Percentiles rank a stretch among this genome's conserved stretches.
These are phyloP conservation scores for Vigna radiata DNA, from an alignment of 306 rosid genomes.

Conservation along the genomic window DNA sequence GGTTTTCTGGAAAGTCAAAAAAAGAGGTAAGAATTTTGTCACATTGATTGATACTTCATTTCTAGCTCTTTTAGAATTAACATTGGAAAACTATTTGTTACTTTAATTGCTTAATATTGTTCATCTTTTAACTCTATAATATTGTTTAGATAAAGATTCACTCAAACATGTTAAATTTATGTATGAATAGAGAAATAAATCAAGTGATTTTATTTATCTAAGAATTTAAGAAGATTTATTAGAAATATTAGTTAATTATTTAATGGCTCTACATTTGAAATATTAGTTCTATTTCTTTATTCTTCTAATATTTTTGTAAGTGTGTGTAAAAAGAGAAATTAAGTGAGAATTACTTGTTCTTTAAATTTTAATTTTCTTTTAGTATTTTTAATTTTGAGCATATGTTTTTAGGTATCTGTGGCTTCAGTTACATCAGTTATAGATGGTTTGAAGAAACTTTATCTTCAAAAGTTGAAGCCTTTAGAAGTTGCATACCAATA, in stretches of 20 bases:
- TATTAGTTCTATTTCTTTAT: not conserved
- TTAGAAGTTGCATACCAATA: conserved; percentile 79
- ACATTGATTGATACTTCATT: not conserved
- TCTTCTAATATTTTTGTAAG: too few relatives aligned
- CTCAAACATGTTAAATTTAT: not conserved
- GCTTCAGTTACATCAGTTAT: conserved; percentile 83
- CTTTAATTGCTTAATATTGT: too few relatives aligned
- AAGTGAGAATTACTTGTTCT: too few relatives aligned
- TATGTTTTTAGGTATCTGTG: conserved; percentile 59
- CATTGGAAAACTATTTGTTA: not conserved
- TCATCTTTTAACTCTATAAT: not conserved
- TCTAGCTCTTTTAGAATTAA: not conserved
- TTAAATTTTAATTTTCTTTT: too few relatives aligned
- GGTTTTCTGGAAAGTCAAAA: conserved; percentile 76
- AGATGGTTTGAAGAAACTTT: conserved; percentile 89
- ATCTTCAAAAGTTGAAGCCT: conserved; percentile 93
- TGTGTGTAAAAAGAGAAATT: too few relatives aligned
- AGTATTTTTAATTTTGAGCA: too few relatives aligned
- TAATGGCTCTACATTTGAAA: not conserved
- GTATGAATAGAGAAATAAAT: not conserved
- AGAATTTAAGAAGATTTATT: not conserved
- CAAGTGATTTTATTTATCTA: not conserved
- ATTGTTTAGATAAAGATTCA: not conserved
- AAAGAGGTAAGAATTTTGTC: conserved; percentile 58
- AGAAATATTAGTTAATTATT: not conserved